A percentile compares a stretch with the other conserved stretches of the same genome.
Evolutionary conservation across 345 rosid species (phyloP).

Genomic region (Eucalyptus dawsonii): DNA sequence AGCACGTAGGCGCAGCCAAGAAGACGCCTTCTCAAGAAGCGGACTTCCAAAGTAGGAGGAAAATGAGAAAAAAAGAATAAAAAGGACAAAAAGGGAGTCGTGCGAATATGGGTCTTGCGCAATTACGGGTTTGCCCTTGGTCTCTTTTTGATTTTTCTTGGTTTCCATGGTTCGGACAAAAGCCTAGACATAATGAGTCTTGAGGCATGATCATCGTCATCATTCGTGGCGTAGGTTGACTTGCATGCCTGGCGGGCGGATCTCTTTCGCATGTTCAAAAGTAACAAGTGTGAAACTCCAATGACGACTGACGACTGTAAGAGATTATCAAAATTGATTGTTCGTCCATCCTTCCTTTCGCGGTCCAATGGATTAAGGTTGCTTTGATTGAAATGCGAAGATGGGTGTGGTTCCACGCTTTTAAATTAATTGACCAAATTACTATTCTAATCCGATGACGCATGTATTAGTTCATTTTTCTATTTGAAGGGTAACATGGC

Average conservation of each 20-base stretch:
- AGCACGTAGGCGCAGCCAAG: neutral
- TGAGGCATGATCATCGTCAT: neutral
- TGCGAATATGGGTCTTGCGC: neutral
- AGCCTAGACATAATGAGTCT: neutral
- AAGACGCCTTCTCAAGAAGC: neutral
- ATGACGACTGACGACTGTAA: neutral
- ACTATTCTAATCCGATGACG: neutral
- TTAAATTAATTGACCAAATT: neutral
- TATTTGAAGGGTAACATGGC: neutral
- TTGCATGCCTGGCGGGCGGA: neutral
- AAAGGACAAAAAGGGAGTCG: neutral
- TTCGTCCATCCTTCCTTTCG: neutral
- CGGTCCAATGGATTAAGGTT: neutral
- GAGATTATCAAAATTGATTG: neutral
- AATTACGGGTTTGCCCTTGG: neutral
- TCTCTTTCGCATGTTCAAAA: neutral
- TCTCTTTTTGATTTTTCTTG: neutral
- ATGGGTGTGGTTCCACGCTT: neutral
- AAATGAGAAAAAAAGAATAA: neutral
- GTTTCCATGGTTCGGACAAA: neutral
- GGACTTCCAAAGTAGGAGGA: neutral
- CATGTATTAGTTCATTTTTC: neutral
- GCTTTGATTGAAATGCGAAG: neutral
- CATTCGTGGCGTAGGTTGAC: neutral
- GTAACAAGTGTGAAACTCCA: fast-evolving